Evolutionary conservation across 2,329 filamentous ascomycete species (phyloP), one percentile per base, ranked within the genome.

Genomic region (Hyphodiscus sp.): DNA sequence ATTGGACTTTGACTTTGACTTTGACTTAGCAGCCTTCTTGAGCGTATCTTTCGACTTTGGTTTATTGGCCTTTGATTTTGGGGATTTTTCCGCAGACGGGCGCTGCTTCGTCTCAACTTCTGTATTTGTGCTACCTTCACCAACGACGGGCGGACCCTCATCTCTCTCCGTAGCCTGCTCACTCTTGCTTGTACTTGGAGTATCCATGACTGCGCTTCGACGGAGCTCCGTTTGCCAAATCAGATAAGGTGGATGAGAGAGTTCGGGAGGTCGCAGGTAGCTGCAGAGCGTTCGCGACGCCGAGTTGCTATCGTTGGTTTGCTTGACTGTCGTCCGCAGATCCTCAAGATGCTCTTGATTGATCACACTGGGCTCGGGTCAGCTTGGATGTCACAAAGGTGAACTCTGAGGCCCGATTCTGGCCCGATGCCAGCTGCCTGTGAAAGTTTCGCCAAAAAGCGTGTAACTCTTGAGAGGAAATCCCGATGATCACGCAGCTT

Each of bases 131-230:
- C 45, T 55, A 18, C 51, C 51, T 51, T 65, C 61, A 9, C 55
- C 58, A 20, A 50, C 45, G 15, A 51, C 49, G 29, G 60, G 59
- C 43, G 58, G 29, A 20, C 45, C 45, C 20, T 58, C 60, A 19
- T 63, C 61, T 26, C 62, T 59, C 54, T 65, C 63, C 9, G 53
- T 58, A 33, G 52, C 53, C 42, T 56, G 55, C 26, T 61, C 61
- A 33, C 63, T 62, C 53, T 63, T 60, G 52, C 51, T 60, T 29
- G 63, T 63, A 49, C 47, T 64, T 42, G 62, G 62, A 50, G 62
- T 65, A 61, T 65, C 63, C 63, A 65, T 65, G 49, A 41, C 38
- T 26, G 16, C 33, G 33, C 11, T 5, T 13, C 4, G 33, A 38
- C 16, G 33, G 33, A 15, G 13, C 16, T 38, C 13, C 11, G 33